Percentiles rank a stretch among this genome's conserved stretches.
Evolutionary conservation across 1,139 yeast genomes (phyloP).

Genomic region (Pichia sp.): DNA sequence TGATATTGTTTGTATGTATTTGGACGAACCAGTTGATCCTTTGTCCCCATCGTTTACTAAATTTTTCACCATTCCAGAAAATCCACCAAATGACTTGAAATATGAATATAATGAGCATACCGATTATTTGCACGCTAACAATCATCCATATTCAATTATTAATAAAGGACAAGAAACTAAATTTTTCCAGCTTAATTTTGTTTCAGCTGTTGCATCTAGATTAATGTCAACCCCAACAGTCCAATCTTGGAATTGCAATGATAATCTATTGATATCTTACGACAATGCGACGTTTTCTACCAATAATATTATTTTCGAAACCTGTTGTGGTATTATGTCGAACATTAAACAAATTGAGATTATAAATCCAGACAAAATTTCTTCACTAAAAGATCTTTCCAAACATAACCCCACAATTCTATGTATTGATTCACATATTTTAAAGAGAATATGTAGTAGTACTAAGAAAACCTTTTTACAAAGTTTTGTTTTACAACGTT

Average conservation of each 20-base stretch:
- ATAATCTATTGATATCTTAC: conserved; percentile 38
- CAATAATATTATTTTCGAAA: conserved; percentile 22
- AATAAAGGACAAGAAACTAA: conserved; percentile 19
- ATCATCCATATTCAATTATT: conserved; percentile 33
- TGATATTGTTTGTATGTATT: conserved; percentile 4
- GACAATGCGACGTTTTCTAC: conserved; percentile 12
- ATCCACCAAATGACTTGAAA: background rate
- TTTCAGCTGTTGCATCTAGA: conserved; percentile 57
- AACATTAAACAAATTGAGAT: conserved; percentile 18
- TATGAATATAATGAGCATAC: conserved; percentile 19
- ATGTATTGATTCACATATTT: conserved; percentile 14
- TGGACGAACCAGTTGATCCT: background rate
- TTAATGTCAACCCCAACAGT: conserved; percentile 51
- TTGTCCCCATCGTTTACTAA: background rate
- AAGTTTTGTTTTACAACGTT: conserved; percentile 17
- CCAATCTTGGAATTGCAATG: conserved; percentile 36
- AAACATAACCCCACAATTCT: conserved; percentile 20
- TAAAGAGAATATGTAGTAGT: conserved; percentile 11
- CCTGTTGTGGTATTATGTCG: conserved; percentile 23
- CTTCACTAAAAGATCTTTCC: conserved; percentile 7
- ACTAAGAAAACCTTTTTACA: conserved; percentile 11
- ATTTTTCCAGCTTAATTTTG: conserved; percentile 56
- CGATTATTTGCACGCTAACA: conserved; percentile 20
- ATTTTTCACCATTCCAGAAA: background rate
- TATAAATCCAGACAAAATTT: conserved; percentile 3